Evolutionary conservation across 176 grass and related monocot genomes (phyloP), one percentile per base, ranked within the genome.

Genomic region (Chrysopogon serrulatus): DNA sequence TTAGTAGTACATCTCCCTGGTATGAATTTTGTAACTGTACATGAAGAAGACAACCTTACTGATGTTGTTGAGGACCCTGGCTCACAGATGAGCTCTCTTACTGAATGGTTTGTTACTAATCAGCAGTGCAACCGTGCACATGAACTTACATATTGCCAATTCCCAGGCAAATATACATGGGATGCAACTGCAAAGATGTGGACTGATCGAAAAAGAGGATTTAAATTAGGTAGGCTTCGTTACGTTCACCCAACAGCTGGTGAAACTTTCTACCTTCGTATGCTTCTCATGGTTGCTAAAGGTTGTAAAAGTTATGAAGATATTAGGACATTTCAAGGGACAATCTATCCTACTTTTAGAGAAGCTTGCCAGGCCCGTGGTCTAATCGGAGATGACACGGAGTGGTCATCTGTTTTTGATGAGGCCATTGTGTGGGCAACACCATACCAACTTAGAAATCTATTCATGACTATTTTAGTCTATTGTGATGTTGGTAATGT

Each of bases 111-210:
- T 39, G 34, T 23, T 5, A 3, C 3, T 1, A 68, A 68, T 9
- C 19, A 23, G 0, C 17, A 2, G 4, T 17, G 0, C 3, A 0
- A 4, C 1, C 1, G 1, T 1, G 43, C 15, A 5, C 43, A 15
- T 3, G 1, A 16, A 8, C 24, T 47, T 0, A 73, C 69, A 8
- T 74, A 74, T 5, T 51, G 16, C 53, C 24, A 42, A 4, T 71
- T 71, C 12, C 39, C 68, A 2, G 4, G 3, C 2, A 16, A 14
- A 7, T 71, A 43, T 2, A 43, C 23, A 0, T 43, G 39, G 36
- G 12, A 26, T 2, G 1, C 39, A 14, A 2, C 37, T 1, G 1
- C 13, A 1, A 73, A 45, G 2, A 0, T 21, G 0, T 34, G 69
- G 41, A 11, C 2, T 1, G 3, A 1, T 3, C 18, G 71, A 18